Evolutionary conservation across 1,139 yeast genomes (phyloP), one percentile per base, ranked within the genome.

Genomic region (Suzukiozyma palmioleophila): DNA sequence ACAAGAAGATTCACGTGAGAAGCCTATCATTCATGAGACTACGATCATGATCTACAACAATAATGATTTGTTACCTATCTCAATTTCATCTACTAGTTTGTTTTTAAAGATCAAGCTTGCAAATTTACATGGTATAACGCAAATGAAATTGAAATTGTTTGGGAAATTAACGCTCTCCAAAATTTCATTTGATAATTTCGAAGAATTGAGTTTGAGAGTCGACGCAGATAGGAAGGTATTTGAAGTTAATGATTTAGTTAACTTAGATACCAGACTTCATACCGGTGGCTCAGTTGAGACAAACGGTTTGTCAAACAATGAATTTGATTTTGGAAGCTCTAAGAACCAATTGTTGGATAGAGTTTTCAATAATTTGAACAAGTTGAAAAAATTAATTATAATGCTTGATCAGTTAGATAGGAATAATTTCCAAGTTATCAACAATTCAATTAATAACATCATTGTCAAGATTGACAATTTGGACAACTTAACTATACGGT

Each of bases 1-100:
- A 24, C 15, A 5, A n/a, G 24, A 22, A 7, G 38, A 27, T 12
- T 14, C 29, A 33, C 37, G 26, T 22, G 43, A 33, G 22, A 39
- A 38, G 11, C 42, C 48, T 8, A 38, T 42, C 11, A 43, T 51
- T 12, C 60, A 63, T 44, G 64, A 64, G 43, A 57, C 70, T 3
- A 50, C 59, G 3, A 55, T 69, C 32, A 56, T 64, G 38, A 48
- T 71, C 6, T 64, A 56, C 46, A 70, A 69, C 42, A 44, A 63
- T 37, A 60, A 62, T 29, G 48, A 56, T 13, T 56, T 68, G 31
- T 46, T 70, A 12, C 76, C 75, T 0, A 42, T 69, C 8, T 41
- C 53, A 18, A 63, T 62, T 36, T 64, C 73, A 3, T 54, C 72
- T 3, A 60, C 67, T 8, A 51, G 64, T 35, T 50, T 71, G n/a